phyloP scores from a whole-genome alignment of 2,329 filamentous ascomycete genomes.

The Botrytis medusae region DNA sequence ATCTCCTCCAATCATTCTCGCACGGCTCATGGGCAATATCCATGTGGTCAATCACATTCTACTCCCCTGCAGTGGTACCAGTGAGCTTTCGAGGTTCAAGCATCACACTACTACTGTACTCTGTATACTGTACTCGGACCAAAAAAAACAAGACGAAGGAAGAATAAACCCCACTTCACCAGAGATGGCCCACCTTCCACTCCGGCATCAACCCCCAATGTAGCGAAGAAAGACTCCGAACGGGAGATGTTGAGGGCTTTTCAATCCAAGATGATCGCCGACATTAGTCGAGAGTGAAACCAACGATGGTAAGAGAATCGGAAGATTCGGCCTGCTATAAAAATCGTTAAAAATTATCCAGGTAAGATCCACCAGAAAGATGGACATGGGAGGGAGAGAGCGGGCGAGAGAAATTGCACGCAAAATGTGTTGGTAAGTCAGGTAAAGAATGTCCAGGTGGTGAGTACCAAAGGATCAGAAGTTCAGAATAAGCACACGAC shows the following conservation, averaged over 20 bases:
- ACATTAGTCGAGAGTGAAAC: constrained; percentile 4
- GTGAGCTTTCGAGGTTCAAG: not conserved
- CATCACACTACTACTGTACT: not conserved
- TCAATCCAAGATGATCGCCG: not conserved
- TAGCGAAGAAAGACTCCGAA: not conserved
- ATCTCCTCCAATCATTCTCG: constrained; percentile 4
- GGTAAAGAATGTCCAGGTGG: not conserved
- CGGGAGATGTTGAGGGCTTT: too few species aligned
- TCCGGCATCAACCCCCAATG: not conserved
- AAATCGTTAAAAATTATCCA: not conserved
- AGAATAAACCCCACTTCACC: not conserved
- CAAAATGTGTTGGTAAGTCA: not conserved
- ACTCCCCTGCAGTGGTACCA: not conserved
- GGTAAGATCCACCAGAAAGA: not conserved
- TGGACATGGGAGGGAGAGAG: not conserved
- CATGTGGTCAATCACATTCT: not conserved
- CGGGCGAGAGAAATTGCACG: not conserved
- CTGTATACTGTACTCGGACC: not conserved
- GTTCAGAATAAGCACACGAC: not conserved
- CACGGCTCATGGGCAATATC: not conserved
- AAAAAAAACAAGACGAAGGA: not conserved
- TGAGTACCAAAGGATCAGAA: not conserved
- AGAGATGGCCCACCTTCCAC: not conserved
- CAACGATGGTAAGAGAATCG: not conserved
- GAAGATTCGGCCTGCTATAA: not conserved